Evolutionary conservation across 192 early-diverging fungal species (phyloP).

Genomic region (Coemansia sp.): DNA sequence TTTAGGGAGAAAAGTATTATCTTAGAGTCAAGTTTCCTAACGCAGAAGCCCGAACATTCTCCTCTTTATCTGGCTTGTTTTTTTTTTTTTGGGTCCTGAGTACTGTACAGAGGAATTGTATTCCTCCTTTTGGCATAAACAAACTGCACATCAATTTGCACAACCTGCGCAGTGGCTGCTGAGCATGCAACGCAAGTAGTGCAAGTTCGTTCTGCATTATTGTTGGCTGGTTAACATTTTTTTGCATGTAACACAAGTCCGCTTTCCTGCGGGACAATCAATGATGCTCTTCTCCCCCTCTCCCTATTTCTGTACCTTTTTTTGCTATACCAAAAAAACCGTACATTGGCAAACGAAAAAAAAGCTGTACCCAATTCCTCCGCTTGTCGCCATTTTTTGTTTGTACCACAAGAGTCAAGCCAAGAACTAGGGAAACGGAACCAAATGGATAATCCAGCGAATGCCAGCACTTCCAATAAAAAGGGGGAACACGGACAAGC

Average conservation of each 20-base stretch:
- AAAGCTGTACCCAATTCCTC: neutral
- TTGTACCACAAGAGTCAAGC: neutral
- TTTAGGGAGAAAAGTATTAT: neutral
- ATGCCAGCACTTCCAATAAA: neutral
- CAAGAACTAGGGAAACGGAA: neutral
- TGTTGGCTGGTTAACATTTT: neutral
- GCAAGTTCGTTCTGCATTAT: neutral
- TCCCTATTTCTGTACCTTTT: neutral
- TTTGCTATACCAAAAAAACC: neutral
- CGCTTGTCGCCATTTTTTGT: neutral
- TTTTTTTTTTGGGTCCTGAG: neutral
- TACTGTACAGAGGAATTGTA: neutral
- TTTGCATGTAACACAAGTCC: conserved; percentile 3
- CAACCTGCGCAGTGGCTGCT: neutral
- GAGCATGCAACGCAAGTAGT: neutral
- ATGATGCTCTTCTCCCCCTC: neutral
- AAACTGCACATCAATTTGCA: neutral
- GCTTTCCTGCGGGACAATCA: conserved; percentile 5
- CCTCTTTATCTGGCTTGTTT: neutral
- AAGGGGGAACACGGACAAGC: neutral
- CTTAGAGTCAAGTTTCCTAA: neutral
- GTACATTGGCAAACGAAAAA: neutral
- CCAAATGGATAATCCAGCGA: too few species aligned
- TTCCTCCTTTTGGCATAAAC: conserved; percentile 2
- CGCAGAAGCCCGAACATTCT: neutral